Percentiles rank a stretch among this genome's conserved stretches.
These are phyloP conservation scores for Hydnomerulius pinastri DNA, from an alignment of 768 basidiomycete genomes.

Conservation along the genomic window DNA sequence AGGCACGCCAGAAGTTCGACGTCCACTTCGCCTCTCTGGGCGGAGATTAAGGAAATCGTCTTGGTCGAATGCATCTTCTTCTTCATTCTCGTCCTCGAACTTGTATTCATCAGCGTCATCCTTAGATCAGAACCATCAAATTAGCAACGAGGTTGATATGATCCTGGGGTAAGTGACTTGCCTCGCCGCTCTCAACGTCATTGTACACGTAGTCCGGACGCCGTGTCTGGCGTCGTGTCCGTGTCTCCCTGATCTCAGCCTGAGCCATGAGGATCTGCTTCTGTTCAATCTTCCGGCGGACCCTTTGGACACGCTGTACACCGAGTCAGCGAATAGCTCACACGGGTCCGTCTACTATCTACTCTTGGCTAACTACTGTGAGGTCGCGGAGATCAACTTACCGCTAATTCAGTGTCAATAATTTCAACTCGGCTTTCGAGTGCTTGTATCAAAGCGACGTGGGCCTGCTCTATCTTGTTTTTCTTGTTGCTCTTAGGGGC, in stretches of 20 bases:
- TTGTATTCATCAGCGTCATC: constrained; percentile 71
- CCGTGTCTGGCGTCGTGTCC: constrained; percentile 71
- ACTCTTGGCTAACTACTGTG: constrained; percentile 11
- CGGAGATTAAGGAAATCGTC: constrained; percentile 41
- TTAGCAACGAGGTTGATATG: constrained; percentile 26
- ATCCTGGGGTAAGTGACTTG: constrained; percentile 12
- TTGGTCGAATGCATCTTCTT: constrained; percentile 54
- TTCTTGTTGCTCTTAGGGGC: constrained; percentile 49
- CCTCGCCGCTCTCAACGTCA: constrained; percentile 66
- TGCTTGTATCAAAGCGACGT: constrained; percentile 58
- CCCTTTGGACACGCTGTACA: constrained; percentile 68
- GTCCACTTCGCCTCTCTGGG: constrained; percentile 45
- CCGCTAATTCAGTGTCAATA: constrained; percentile 71
- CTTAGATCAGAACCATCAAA: constrained; percentile 25
- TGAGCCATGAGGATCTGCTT: constrained; percentile 65
- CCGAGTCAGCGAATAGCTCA: constrained; percentile 23
- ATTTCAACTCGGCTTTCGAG: constrained; percentile 65
- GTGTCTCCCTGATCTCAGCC: constrained; percentile 76
- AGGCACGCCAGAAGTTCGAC: constrained; percentile 36
- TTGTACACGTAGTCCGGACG: constrained; percentile 83
- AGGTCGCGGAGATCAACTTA: constrained; percentile 43
- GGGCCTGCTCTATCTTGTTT: constrained; percentile 62
- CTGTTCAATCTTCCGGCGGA: constrained; percentile 70
- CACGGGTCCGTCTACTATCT: constrained; percentile 9
- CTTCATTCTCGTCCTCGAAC: constrained; percentile 65